Evolutionary conservation across 2,329 filamentous ascomycete genomes (phyloP), one percentile per base, ranked within the genome.

Genomic region (Chrysoporthe puriensis): DNA sequence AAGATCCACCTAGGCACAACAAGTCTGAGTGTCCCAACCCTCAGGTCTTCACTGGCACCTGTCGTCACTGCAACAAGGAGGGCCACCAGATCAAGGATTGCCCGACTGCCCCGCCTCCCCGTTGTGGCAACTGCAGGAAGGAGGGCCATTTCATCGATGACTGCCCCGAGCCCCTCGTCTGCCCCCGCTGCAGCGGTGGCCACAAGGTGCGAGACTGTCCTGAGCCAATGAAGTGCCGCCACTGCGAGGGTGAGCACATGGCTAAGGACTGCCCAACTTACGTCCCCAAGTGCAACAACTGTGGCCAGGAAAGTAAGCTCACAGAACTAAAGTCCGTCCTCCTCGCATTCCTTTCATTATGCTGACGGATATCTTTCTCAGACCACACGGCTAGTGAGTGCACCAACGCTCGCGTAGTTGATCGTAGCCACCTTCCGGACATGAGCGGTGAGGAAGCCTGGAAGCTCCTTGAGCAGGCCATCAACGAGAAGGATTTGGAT

Each of bases 11-110:
- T 65, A 85, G 88, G 16, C 89, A 91, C 80, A 86, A 81, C 77
- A 90, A 88, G 77, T 78, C 82, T 1, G 88, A 91, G 8, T 91
- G 89, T 73, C 73, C 86, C 21, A 88, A 90, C 66, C 83, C 84
- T 18, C 79, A 78, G 36, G 83, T 86, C 46, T 72, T 76, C 44
- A 61, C 50, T 21, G 74, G 73, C 43, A 67, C 70, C 26, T 76
- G 74, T 68, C 72, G 71, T 40, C 78, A 76, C 68, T 88, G 85
- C 75, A 79, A 83, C 67, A 73, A 85, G 72, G 77, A 80, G 34
- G 84, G 84, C 3, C 84, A 86, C 71, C 78, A 88, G 72, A 80
- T 84, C 63, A 83, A 85, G 32, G 86, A 84, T 62, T 88, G 86
- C 72, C 85, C 86, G 0, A 73, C 78, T 5, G 71, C 70, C n/a